A percentile compares a stretch with the other conserved stretches of the same genome.
These are phyloP conservation scores for Odonthalia washingtoniensis DNA, from an alignment of 31 red algal species.

Conservation along the genomic window DNA sequence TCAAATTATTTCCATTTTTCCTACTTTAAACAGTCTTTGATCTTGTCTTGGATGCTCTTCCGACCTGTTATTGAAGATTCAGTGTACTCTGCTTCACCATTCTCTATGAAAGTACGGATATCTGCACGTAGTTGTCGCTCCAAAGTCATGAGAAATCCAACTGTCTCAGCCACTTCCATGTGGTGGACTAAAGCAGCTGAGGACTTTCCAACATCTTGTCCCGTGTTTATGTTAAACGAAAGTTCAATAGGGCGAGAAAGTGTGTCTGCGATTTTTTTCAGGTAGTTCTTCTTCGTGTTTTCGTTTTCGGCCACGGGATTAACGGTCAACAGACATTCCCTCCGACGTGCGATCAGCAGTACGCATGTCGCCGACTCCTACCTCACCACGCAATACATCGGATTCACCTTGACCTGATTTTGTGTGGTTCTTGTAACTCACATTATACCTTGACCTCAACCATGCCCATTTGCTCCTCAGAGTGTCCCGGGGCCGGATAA, in stretches of 20 bases:
- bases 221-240: too few species aligned
- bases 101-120: background rate
- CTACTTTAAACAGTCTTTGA: background rate
- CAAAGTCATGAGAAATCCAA: background rate
- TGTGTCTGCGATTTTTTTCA: too few species aligned
- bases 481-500: background rate
- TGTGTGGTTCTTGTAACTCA: background rate
- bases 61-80: background rate
- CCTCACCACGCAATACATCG: background rate
- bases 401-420: too few species aligned
- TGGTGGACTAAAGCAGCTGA: too few species aligned
- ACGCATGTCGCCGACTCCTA: background rate
- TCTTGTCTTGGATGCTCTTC: background rate
- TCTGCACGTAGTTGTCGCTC: background rate
- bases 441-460: background rate
- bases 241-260: too few species aligned
- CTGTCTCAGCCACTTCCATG: background rate
- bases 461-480: background rate
- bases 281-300: too few species aligned
- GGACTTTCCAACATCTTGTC: too few species aligned
- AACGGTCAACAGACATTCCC: background rate
- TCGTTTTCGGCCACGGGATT: background rate
- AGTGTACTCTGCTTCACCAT: background rate
- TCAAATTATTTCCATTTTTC: background rate
- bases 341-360: background rate